A percentile compares a stretch with the other conserved stretches of the same genome.
These are phyloP conservation scores for Cladosporium sp. DNA, from an alignment of 2,329 filamentous ascomycete species.

Conservation along the genomic window DNA sequence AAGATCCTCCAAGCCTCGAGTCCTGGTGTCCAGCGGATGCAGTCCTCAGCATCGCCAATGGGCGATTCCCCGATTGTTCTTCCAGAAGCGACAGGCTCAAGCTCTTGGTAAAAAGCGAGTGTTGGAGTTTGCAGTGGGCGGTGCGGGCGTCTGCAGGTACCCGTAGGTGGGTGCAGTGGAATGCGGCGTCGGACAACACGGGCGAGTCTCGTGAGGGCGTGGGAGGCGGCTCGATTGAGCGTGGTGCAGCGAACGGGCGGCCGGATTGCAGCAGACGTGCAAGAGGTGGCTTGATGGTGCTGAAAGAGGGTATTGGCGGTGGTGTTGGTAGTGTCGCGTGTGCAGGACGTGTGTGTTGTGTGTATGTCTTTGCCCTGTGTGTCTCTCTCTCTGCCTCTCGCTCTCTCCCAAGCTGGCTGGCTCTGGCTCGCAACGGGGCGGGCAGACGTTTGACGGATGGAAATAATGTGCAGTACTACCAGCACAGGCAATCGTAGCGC, in stretches of 20 bases:
- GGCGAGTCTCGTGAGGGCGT: constrained; percentile 8
- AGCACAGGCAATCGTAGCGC: neutral
- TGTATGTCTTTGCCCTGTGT: neutral
- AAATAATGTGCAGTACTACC: neutral
- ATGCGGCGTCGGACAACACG: constrained; percentile 18
- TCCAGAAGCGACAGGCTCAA: neutral
- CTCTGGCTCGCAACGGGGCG: constrained; percentile 6
- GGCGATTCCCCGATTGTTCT: neutral
- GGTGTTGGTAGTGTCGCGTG: neutral
- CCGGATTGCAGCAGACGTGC: neutral
- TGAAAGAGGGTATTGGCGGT: neutral
- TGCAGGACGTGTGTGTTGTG: neutral
- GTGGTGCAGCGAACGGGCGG: constrained; percentile 8
- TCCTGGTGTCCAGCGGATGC: neutral
- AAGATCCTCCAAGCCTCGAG: constrained; percentile 1
- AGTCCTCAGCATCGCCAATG: constrained; percentile 16
- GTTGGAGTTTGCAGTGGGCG: neutral
- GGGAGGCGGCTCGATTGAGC: neutral
- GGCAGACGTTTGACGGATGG: constrained; percentile 4
- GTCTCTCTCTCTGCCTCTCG: neutral
- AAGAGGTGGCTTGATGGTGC: neutral
- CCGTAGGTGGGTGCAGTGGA: constrained; percentile 12
- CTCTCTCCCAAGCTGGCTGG: neutral
- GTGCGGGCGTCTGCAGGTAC: constrained; percentile 14
- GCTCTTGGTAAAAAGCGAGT: neutral